Percentiles rank a stretch among this genome's conserved stretches.
Evolutionary conservation across 2,329 filamentous ascomycete species (phyloP).

Genomic region (Sphaerostilbella broomeana): DNA sequence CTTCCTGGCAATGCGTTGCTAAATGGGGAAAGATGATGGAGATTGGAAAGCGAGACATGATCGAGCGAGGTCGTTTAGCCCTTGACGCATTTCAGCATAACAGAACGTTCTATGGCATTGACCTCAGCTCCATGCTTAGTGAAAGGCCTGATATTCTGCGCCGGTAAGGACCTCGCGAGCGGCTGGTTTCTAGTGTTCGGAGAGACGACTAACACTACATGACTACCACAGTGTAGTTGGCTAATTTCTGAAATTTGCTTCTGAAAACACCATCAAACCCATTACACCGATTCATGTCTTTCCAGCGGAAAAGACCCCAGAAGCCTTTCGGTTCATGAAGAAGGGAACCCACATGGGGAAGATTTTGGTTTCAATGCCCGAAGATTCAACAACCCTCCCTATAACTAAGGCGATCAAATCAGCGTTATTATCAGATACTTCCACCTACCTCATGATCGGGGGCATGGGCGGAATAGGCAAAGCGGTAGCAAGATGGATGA

Average conservation of each 20-base stretch:
- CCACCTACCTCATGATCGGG: constrained; percentile 26
- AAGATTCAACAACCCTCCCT: neutral
- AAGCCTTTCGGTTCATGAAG: constrained; percentile 19
- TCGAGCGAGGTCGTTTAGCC: constrained; percentile 33
- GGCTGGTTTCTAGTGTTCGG: too few relatives aligned
- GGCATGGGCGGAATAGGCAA: constrained; percentile 27
- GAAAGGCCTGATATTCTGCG: neutral
- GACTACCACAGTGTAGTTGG: neutral
- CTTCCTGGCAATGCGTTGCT: constrained; percentile 39
- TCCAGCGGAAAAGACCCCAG: constrained; percentile 9
- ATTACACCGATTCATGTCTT: constrained; percentile 14
- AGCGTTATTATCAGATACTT: too few relatives aligned
- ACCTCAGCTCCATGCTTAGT: constrained; percentile 14
- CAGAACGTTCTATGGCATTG: constrained; percentile 29
- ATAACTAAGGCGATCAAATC: neutral
- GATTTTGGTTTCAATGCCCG: constrained; percentile 29
- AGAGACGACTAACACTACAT: too few relatives aligned
- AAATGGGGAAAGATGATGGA: constrained; percentile 39
- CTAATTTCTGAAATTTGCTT: constrained; percentile 5
- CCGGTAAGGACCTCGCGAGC: neutral
- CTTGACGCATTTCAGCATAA: constrained; percentile 38
- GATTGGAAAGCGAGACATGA: constrained; percentile 37
- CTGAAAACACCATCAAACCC: constrained; percentile 3
- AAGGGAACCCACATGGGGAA: constrained; percentile 18
- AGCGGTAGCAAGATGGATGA: constrained; percentile 24